A percentile compares a stretch with the other conserved stretches of the same genome.
Conservation (phyloP, 2,329 filamentous ascomycete species). For the Helminthosporium solani region DNA sequence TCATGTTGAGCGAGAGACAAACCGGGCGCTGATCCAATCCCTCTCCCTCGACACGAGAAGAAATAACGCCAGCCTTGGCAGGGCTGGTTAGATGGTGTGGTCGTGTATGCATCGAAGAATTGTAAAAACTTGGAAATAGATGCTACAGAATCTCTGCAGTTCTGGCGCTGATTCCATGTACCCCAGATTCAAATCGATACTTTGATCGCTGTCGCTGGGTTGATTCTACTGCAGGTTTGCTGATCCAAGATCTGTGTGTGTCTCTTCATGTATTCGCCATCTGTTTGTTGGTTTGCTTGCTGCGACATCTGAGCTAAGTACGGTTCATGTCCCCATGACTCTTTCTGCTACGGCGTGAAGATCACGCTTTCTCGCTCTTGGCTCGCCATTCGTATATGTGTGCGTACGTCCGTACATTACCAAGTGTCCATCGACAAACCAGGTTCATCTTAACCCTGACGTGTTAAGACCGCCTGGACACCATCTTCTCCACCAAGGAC, state of each 20-base stretch:
- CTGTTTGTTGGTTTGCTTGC: constrained; percentile 2
- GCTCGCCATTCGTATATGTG: constrained; percentile 6
- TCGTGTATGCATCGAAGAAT: constrained; percentile 22
- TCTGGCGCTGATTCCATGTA: constrained; percentile 15
- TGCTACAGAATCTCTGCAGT: constrained; percentile 3
- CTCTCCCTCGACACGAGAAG: constrained; percentile 6
- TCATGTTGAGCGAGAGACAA: background rate
- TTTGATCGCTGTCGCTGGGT: background rate
- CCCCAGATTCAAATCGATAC: constrained; percentile 15
- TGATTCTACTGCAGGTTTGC: constrained; percentile 1
- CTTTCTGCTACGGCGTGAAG: constrained; percentile 8
- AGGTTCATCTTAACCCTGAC: constrained; percentile 18
- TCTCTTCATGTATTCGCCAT: constrained; percentile 6
- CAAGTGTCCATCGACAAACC: constrained; percentile 3
- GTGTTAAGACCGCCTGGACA: constrained; percentile 10
- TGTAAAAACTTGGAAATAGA: constrained; percentile 9
- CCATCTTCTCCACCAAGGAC: constrained; percentile 5
- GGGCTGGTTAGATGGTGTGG: constrained; percentile 18
- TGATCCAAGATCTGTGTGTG: constrained; percentile 3
- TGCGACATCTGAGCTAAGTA: constrained; percentile 11
- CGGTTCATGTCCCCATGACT: constrained; percentile 20
- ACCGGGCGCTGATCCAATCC: constrained; percentile 1
- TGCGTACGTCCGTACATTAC: constrained; percentile 1
- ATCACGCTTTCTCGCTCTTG: constrained; percentile 1
- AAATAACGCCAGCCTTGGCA: constrained; percentile 14